phyloP scores from a whole-genome alignment of 768 basidiomycete species.

The Leucosporidium creatinivorum region DNA sequence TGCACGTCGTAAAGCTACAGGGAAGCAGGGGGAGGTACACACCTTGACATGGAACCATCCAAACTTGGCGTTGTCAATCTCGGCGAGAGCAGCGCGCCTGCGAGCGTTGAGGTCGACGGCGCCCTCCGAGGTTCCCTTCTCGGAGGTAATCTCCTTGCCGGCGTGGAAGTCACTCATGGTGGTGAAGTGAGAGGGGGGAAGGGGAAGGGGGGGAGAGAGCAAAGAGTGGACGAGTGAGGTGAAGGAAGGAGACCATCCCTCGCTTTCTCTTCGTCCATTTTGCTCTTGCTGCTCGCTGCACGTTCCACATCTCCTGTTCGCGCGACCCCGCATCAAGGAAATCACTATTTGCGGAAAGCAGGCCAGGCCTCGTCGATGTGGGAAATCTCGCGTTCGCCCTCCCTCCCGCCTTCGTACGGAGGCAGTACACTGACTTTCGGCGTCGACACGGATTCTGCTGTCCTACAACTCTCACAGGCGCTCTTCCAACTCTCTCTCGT shows the following conservation, averaged over 20 bases:
- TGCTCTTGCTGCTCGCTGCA: too few relatives aligned
- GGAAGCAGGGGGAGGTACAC: neutral
- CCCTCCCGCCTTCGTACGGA: too few relatives aligned
- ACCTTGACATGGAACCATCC: conserved; percentile 79
- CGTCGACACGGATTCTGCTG: too few relatives aligned
- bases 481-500: too few relatives aligned
- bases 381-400: too few relatives aligned
- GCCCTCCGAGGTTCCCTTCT: neutral
- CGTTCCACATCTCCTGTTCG: too few relatives aligned
- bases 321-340: too few relatives aligned
- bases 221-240: neutral
- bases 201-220: neutral
- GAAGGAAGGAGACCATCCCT: neutral
- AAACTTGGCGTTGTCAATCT: conserved; percentile 80
- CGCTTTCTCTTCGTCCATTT: too few relatives aligned
- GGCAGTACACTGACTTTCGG: too few relatives aligned
- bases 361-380: too few relatives aligned
- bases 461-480: too few relatives aligned
- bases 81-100: conserved; percentile 69
- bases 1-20: conserved; percentile 32
- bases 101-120: conserved; percentile 46
- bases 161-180: neutral
- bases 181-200: neutral
- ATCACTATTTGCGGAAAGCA: too few relatives aligned
- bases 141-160: neutral